Evolutionary conservation across 495 filamentous ascomycete genomes (phyloP), one percentile per base, ranked within the genome.

Genomic region (Cercophora samala): DNA sequence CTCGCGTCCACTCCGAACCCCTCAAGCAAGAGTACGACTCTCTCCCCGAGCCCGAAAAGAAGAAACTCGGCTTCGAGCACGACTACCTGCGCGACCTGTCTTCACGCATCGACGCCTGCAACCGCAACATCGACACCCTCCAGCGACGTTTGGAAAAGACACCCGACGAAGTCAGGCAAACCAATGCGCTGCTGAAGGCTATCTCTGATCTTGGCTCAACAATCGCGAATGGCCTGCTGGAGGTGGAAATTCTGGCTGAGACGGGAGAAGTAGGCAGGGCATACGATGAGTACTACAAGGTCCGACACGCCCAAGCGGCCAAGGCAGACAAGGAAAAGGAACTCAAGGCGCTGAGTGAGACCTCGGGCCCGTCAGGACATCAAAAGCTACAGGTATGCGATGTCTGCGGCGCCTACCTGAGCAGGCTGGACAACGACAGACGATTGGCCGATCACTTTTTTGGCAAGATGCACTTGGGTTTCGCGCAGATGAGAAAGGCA

Each of bases 331-430:
- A 88, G 70, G 95, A 98, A 79, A 87, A 89, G 25, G 93, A 98
- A 72, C 84, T 99, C 37, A 97, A 97, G 81, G 86, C 87, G n/a
- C 85, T 99, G 32, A 88, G 88, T 63, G 95, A 99, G 74, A 97
- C 93, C 1, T 90, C 88, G 29, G 95, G 95, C 0, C 95, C 95
- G 0, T 91, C 87, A 13, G 95, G 95, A 13, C 95, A 99, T 80
- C 95, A 99, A 81, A 98, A 98, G 73, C 81, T 99, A 62, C 96
- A 98, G 78, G 95, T 99, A 21, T 99, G 95, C 84, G 95, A 99
- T 77, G 96, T 98, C 1, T 99, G 95, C 90, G 61, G 82, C 46
- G 95, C 95, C 3, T 99, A 99, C 75, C 83, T 99, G 63, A 90
- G 86, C 64, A 79, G 95, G 21, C 86, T 99, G 24, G 95, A 99